Percentiles rank a stretch among this genome's conserved stretches.
These are phyloP conservation scores for Melampsora occidentalis DNA, from an alignment of 1,284 basidiomycete genomes.

Conservation along the genomic window DNA sequence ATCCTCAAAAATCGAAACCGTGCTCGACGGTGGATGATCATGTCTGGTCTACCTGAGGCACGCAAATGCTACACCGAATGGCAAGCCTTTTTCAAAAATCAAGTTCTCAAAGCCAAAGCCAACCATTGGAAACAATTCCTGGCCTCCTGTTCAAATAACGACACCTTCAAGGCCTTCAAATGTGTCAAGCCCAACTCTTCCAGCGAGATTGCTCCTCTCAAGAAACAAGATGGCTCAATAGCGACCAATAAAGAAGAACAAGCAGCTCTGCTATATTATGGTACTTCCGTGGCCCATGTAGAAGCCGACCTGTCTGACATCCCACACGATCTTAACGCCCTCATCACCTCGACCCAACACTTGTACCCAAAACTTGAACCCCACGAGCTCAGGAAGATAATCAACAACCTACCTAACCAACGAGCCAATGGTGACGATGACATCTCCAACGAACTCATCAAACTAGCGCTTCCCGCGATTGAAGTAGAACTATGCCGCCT, in stretches of 20 bases:
- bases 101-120: not conserved
- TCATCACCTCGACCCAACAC: too few relatives aligned
- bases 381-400: not conserved
- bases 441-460: constrained; percentile 4
- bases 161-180: constrained; percentile 1
- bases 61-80: not conserved
- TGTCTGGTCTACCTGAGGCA: not conserved
- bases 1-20: not conserved
- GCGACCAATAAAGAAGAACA: not conserved
- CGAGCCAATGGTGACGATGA: constrained; percentile 1
- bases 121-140: not conserved
- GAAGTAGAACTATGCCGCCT: not conserved
- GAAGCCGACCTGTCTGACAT: not conserved
- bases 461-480: not conserved
- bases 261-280: not conserved
- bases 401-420: not conserved
- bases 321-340: too few relatives aligned
- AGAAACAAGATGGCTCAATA: not conserved
- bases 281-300: not conserved
- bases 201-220: not conserved
- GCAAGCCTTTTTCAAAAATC: constrained; percentile 4
- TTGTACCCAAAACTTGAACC: not conserved
- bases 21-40: not conserved
- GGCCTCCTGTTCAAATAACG: not conserved
- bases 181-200: not conserved